phyloP scores from a whole-genome alignment of 768 basidiomycete genomes.

The Leccinum ochraceum region DNA sequence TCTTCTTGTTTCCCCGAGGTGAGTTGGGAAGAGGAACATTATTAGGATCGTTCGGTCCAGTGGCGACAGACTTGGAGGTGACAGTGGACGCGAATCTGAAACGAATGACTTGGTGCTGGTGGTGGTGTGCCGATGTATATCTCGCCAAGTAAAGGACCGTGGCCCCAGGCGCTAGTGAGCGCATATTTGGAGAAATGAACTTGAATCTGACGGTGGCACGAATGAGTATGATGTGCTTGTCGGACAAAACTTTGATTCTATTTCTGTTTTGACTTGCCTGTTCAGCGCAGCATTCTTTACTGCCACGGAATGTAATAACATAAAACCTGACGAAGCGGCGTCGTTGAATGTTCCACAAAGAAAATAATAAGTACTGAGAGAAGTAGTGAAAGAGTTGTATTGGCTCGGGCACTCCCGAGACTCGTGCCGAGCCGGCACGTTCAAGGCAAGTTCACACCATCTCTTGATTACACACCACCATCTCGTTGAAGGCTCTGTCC shows the following conservation, averaged over 20 bases:
- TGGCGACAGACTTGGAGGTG: conserved; percentile 25
- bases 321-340: conserved; percentile 31
- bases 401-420: neutral
- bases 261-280: conserved; percentile 31
- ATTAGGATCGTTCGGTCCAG: conserved; percentile 23
- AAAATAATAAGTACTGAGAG: too few species aligned
- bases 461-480: neutral
- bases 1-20: conserved; percentile 43
- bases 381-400: too few species aligned
- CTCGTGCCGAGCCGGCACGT: neutral
- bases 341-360: conserved; percentile 6
- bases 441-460: neutral
- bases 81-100: conserved; percentile 31
- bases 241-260: neutral
- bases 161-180: neutral
- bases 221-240: conserved; percentile 5
- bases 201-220: conserved; percentile 20
- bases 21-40: conserved; percentile 27
- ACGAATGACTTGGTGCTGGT: conserved; percentile 4
- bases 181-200: conserved; percentile 10
- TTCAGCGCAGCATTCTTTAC: conserved; percentile 40
- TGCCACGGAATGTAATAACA: conserved; percentile 38
- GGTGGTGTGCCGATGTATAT: neutral
- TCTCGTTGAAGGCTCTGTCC: neutral
- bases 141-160: conserved; percentile 5